Percentiles rank a stretch among this genome's conserved stretches.
Conservation (phyloP, 139 green algal species). For the Tetradesmus obliquus region DNA sequence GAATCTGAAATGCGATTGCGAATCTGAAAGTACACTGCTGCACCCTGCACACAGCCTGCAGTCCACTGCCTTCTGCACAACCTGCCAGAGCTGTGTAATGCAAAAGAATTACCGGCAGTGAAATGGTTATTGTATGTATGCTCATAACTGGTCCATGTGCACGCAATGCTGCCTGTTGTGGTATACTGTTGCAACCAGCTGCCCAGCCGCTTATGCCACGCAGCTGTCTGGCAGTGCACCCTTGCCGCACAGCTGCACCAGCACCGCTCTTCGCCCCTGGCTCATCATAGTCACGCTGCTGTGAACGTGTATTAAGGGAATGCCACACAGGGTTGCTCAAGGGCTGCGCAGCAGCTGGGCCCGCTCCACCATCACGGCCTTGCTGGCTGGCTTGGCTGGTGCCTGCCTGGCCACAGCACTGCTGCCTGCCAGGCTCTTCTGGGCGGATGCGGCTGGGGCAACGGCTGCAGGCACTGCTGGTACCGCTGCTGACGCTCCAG, state of each 20-base stretch:
- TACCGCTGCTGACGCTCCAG: not conserved
- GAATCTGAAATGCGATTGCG: not conserved
- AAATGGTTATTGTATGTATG: too few species aligned
- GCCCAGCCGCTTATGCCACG: too few species aligned
- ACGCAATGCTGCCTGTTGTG: too few species aligned
- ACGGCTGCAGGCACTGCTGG: not conserved
- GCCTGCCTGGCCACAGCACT: not conserved
- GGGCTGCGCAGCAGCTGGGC: not conserved
- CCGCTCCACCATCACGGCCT: not conserved
- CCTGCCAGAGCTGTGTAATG: too few species aligned
- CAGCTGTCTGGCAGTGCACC: too few species aligned
- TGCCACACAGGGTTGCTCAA: not conserved
- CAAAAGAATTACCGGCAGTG: too few species aligned
- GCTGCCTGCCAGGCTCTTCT: not conserved
- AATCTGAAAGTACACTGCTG: not conserved
- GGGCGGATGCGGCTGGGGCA: not conserved
- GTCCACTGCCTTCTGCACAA: not conserved
- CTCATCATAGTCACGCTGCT: not conserved
- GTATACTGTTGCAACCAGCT: too few species aligned
- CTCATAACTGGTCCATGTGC: too few species aligned
- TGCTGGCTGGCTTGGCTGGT: not conserved
- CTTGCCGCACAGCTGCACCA: too few species aligned
- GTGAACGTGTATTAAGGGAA: not conserved
- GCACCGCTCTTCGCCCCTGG: too few species aligned
- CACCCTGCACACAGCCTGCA: not conserved